A percentile compares a stretch with the other conserved stretches of the same genome.
Evolutionary conservation across 345 rosid genomes (phyloP).

Genomic region (Durio zibethinus): DNA sequence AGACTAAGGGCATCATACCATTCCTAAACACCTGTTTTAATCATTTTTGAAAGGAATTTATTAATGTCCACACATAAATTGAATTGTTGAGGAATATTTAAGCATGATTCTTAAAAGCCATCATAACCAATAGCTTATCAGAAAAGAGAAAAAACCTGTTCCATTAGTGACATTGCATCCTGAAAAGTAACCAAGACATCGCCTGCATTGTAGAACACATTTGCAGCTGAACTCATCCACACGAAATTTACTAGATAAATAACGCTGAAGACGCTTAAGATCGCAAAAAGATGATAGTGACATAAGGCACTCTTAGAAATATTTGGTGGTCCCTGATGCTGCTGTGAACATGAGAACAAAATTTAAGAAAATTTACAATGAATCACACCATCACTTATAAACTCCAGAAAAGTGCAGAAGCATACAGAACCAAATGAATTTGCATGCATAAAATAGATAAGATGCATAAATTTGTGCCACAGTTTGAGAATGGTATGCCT

Average conservation of each 20-base stretch:
- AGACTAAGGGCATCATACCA: slow-evolving; percentile 52
- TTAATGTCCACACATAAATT: slow-evolving; percentile 12
- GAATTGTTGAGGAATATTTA: neutral
- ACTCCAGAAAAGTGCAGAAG: neutral
- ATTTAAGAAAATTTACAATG: slow-evolving; percentile 14
- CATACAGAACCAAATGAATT: neutral
- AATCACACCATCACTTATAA: neutral
- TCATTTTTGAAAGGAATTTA: slow-evolving; percentile 6
- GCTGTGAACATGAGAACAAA: slow-evolving; percentile 37
- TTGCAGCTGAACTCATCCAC: slow-evolving; percentile 83
- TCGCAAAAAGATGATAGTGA: slow-evolving; percentile 70
- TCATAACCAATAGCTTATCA: slow-evolving; percentile 3
- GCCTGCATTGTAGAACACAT: slow-evolving; percentile 67
- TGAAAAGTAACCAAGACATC: slow-evolving; percentile 78
- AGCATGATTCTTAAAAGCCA: slow-evolving; percentile 4
- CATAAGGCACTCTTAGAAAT: slow-evolving; percentile 57
- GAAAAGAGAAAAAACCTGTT: slow-evolving; percentile 59
- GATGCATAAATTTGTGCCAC: neutral
- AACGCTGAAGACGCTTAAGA: slow-evolving; percentile 65
- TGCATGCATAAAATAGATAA: neutral
- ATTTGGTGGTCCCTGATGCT: slow-evolving; percentile 43
- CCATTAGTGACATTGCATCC: slow-evolving; percentile 85
- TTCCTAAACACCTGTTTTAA: slow-evolving; percentile 62
- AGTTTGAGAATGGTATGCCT: neutral
- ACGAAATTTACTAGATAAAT: slow-evolving; percentile 66